Conservation (phyloP, 1,139 yeast genomes). For the Taiozyma onychis region DNA sequence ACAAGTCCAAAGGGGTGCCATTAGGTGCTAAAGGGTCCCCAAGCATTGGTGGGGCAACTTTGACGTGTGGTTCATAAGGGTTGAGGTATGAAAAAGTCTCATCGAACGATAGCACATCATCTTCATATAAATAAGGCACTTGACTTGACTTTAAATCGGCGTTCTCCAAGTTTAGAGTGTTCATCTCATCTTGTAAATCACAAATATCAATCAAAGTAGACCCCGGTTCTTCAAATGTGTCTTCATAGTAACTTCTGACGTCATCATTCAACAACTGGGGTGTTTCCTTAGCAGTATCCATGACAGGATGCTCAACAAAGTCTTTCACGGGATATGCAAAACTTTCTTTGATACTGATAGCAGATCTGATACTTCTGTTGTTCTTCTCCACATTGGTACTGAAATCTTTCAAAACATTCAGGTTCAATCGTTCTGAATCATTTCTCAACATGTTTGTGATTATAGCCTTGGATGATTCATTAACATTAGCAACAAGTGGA, state of each 20-base stretch:
- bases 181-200: not conserved
- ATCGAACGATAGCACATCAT: not conserved
- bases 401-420: not conserved
- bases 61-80: conserved; percentile 13
- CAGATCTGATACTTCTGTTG: not conserved
- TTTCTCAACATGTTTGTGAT: not conserved
- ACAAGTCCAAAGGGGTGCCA: conserved; percentile 18
- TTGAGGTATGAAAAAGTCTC: conserved; percentile 12
- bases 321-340: not conserved
- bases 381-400: not conserved
- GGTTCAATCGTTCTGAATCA: not conserved
- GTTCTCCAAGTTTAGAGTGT: not conserved
- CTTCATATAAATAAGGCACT: not conserved
- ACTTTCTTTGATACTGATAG: not conserved
- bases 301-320: not conserved
- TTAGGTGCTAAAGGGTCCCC: conserved; percentile 17
- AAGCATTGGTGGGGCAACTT: conserved; percentile 14
- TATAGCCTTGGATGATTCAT: not conserved
- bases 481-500: not conserved
- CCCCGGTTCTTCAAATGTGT: not conserved
- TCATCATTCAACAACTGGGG: not conserved
- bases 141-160: not conserved
- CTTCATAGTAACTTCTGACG: not conserved
- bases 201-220: not conserved
- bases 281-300: not conserved